Evolutionary conservation across 306 rosid genomes (phyloP), one percentile per base, ranked within the genome.

Genomic region (Lotus japonicus): DNA sequence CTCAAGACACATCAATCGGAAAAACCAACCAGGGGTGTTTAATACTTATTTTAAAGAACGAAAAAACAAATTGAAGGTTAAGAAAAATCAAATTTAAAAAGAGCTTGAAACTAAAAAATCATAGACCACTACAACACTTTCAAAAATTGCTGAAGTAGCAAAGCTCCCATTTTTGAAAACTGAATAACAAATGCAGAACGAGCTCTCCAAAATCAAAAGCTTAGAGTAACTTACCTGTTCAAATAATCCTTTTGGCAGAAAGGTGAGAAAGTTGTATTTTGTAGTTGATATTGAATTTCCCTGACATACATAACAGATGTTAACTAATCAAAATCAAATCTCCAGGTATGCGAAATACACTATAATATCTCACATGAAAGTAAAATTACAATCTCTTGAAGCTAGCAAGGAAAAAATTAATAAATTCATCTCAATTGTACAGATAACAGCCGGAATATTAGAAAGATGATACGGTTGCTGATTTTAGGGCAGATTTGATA

Each of bases 231-330:
- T 84, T 75, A 92, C 98, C 90, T 92, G 98, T 84, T 92, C 98
- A 80, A 88, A 89, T 79, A 92, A 73, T 75, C 96, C 98, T 79
- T 92, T 92, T 2, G 98, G 98, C 31, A 92, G 71, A 79, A 90
- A 92, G 48, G 97, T 89, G 35, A 92, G 67, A 66, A 92, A 77
- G 84, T 79, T 92, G 84, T 83, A 92, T 80, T 92, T 92, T 11
- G 98, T 92, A 14, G 98, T 92, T 2, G 98, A 88, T 75, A 92
- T 86, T 12, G 96, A 90, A 85, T 92, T 92, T 39, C 94, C 98
- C 98, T 92, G 91, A 58, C 70, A 87, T 21, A 58, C 70, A 87
- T 21, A 63, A 67, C 78, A 53, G 49, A 72, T 58, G 73, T 46
- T 35, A 36, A 73, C 55, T 38, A 73, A 77, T 82, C 75, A 76